A percentile compares a stretch with the other conserved stretches of the same genome.
Conservation (phyloP, 73 alveolate species). For the Tetrahymena elliotti region DNA sequence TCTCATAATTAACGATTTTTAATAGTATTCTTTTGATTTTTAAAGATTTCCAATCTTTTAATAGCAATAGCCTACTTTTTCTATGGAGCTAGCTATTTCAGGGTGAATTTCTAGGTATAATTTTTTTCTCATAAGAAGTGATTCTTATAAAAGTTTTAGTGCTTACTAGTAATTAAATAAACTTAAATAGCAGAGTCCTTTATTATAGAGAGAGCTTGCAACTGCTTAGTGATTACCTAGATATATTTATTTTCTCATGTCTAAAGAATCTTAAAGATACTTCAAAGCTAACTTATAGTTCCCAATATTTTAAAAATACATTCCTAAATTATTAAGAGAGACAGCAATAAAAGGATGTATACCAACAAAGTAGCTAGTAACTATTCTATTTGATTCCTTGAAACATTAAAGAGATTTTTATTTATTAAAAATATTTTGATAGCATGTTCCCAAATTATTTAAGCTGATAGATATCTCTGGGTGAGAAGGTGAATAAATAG, state of each 20-base stretch:
- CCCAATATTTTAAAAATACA: background rate
- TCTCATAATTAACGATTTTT: background rate
- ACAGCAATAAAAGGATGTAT: background rate
- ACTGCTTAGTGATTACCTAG: background rate
- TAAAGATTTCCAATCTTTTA: background rate
- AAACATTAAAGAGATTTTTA: background rate
- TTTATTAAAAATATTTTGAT: no score
- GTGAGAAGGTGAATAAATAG: background rate
- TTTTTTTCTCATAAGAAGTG: background rate
- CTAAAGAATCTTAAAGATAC: background rate
- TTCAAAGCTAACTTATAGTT: background rate
- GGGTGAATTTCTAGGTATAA: background rate
- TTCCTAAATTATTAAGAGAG: background rate
- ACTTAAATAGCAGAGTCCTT: background rate
- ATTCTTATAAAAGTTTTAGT: background rate
- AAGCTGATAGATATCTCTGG: background rate
- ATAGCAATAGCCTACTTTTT: background rate
- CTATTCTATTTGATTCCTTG: background rate
- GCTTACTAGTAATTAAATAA: background rate
- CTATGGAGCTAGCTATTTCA: background rate
- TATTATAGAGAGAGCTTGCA: background rate
- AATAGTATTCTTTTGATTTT: background rate
- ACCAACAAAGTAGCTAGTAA: background rate
- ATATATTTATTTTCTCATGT: background rate
- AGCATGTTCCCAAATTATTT: background rate